phyloP scores from a whole-genome alignment of 2,329 filamentous ascomycete species.

The Nothophaeocryptopus gaeumannii region DNA sequence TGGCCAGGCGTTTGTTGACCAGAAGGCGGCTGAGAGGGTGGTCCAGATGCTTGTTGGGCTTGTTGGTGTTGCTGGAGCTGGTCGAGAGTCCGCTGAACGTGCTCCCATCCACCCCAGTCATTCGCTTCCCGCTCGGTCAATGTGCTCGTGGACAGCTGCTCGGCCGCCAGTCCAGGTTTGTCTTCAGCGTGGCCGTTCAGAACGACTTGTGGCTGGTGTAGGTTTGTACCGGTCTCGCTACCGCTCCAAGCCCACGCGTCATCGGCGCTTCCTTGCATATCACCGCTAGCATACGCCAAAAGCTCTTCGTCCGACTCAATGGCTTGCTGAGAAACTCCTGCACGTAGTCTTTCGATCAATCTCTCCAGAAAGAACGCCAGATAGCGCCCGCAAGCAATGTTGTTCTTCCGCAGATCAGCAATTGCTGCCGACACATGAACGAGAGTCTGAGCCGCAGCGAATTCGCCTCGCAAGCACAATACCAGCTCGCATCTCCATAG shows the following conservation, averaged over 20 bases:
- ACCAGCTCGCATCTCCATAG: constrained; percentile 84
- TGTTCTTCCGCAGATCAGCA: constrained; percentile 67
- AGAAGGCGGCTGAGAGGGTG: constrained; percentile 16
- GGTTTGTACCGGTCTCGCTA: constrained; percentile 42
- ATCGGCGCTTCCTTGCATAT: constrained; percentile 76
- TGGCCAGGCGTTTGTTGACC: constrained; percentile 7
- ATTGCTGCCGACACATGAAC: constrained; percentile 70
- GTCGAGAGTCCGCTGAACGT: constrained; percentile 63
- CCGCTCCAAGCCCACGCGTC: constrained; percentile 77
- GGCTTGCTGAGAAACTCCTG: constrained; percentile 37
- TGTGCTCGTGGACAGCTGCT: constrained; percentile 25
- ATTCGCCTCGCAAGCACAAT: constrained; percentile 70
- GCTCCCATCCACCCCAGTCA: constrained; percentile 80
- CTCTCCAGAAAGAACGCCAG: constrained; percentile 74
- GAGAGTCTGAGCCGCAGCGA: constrained; percentile 69
- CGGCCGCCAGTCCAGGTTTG: constrained; percentile 17
- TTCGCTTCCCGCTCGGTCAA: constrained; percentile 36
- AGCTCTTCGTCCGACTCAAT: constrained; percentile 78
- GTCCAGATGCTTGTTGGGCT: constrained; percentile 19
- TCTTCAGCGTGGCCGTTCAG: constrained; percentile 20
- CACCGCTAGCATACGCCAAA: constrained; percentile 78
- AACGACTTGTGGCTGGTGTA: constrained; percentile 17
- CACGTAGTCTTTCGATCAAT: constrained; percentile 57
- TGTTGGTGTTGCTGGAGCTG: constrained; percentile 53
- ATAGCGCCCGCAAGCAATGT: constrained; percentile 75